Conservation (phyloP, 129 eudicot genomes). For the Helichrysum umbraculigerum region DNA sequence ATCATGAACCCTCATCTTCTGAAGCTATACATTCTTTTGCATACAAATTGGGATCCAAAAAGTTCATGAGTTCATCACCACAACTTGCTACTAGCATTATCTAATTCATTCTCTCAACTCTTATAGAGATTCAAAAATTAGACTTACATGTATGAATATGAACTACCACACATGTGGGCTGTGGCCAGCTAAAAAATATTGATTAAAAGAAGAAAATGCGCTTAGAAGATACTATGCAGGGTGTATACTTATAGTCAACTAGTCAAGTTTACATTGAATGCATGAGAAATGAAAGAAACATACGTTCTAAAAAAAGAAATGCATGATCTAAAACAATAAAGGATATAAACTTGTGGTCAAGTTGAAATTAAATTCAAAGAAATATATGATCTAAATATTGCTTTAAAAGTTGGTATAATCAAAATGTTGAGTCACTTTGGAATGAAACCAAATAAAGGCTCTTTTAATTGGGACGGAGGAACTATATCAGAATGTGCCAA, state of each 20-base stretch:
- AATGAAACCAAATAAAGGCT: not conserved
- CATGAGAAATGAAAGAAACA: not conserved
- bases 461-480: constrained; percentile 9
- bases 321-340: not conserved
- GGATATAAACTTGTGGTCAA: not conserved
- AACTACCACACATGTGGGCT: no score
- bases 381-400: not conserved
- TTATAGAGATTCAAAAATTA: not conserved
- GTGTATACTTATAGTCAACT: not conserved
- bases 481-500: constrained; percentile 10
- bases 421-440: not conserved
- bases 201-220: not conserved
- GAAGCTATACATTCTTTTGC: not conserved
- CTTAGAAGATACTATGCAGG: not conserved
- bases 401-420: not conserved
- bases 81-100: not conserved
- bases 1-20: not conserved
- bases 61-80: not conserved
- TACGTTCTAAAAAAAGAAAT: not conserved
- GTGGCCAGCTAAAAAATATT: not conserved
- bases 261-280: not conserved
- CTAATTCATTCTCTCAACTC: not conserved
- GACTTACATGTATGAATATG: no score
- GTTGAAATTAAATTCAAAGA: not conserved
- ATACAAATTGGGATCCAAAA: not conserved